Evolutionary conservation across 768 basidiomycete genomes (phyloP).

Genomic region (Lepiota subincarnata): DNA sequence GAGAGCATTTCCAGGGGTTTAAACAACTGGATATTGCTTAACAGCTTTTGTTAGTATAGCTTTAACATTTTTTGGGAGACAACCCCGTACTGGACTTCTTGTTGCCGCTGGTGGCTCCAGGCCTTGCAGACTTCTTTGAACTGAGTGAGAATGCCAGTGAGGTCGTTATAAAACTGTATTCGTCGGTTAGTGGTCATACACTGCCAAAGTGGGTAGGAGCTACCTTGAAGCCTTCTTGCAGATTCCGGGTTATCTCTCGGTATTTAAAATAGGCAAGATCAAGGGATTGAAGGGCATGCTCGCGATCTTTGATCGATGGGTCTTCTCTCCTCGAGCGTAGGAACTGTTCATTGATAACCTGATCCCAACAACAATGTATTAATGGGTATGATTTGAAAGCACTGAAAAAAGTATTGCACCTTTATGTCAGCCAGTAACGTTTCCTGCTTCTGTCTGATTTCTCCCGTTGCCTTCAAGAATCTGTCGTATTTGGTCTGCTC

Average conservation of each 20-base stretch:
- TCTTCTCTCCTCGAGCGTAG: constrained; percentile 76
- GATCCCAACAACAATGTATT: not conserved
- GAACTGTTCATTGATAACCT: constrained; percentile 68
- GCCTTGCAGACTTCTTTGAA: constrained; percentile 74
- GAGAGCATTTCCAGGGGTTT: constrained; percentile 31
- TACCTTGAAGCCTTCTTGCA: constrained; percentile 87
- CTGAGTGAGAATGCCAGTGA: constrained; percentile 64
- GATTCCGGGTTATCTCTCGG: constrained; percentile 75
- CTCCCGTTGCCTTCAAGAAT: constrained; percentile 57
- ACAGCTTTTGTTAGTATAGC: not conserved
- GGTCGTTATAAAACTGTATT: constrained; percentile 85
- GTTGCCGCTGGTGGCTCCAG: constrained; percentile 69
- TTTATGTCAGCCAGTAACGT: constrained; percentile 62
- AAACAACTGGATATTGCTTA: not conserved
- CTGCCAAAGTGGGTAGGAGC: not conserved
- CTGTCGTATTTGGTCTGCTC: constrained; percentile 81
- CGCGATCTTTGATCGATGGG: constrained; percentile 71
- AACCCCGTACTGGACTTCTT: constrained; percentile 66
- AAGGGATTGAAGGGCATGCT: constrained; percentile 75
- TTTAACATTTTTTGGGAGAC: not conserved
- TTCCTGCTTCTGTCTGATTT: constrained; percentile 56
- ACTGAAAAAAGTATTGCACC: constrained; percentile 38
- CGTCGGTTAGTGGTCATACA: not conserved
- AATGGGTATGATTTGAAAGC: not conserved
- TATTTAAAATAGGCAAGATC: constrained; percentile 88